Conservation (phyloP, 352 stramenopile species). For the Phytophthora litchii region DNA sequence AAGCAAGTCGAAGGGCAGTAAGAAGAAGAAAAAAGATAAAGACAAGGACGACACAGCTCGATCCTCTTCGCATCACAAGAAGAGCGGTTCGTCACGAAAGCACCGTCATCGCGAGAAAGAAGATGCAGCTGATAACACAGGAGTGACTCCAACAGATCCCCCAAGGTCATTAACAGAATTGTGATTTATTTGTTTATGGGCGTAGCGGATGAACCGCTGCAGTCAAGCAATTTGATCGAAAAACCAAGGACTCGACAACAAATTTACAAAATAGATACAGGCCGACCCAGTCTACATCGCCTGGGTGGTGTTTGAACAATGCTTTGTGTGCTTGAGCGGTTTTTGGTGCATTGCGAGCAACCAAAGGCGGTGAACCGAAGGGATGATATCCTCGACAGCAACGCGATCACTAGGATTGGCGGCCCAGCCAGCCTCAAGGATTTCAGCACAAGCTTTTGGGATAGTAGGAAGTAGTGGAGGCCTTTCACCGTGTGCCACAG, state of each 20-base stretch:
- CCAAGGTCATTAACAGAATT: constrained; percentile 46
- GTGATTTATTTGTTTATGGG: constrained; percentile 20
- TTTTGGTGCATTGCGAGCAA: constrained; percentile 81
- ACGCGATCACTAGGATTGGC: constrained; percentile 76
- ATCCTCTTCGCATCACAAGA: constrained; percentile 36
- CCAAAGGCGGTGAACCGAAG: constrained; percentile 80
- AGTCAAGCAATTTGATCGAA: constrained; percentile 11
- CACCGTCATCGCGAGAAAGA: constrained; percentile 35
- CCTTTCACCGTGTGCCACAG: constrained; percentile 72
- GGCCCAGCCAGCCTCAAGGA: constrained; percentile 76
- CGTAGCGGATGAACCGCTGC: constrained; percentile 2
- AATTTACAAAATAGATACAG: constrained; percentile 37
- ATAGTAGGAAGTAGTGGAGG: constrained; percentile 75
- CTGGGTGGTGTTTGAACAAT: constrained; percentile 11
- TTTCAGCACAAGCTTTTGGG: constrained; percentile 69
- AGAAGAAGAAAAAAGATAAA: constrained; percentile 58
- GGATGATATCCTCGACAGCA: constrained; percentile 76
- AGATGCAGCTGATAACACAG: neutral
- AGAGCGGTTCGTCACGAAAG: constrained; percentile 43
- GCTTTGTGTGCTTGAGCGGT: constrained; percentile 71
- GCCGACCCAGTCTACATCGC: constrained; percentile 15
- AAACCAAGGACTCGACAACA: constrained; percentile 25
- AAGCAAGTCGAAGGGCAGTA: constrained; percentile 38
- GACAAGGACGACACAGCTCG: constrained; percentile 23
- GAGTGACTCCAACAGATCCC: constrained; percentile 16